Evolutionary conservation across 106 monocot species (phyloP).

Genomic region (Acanthochlamys bracteata): DNA sequence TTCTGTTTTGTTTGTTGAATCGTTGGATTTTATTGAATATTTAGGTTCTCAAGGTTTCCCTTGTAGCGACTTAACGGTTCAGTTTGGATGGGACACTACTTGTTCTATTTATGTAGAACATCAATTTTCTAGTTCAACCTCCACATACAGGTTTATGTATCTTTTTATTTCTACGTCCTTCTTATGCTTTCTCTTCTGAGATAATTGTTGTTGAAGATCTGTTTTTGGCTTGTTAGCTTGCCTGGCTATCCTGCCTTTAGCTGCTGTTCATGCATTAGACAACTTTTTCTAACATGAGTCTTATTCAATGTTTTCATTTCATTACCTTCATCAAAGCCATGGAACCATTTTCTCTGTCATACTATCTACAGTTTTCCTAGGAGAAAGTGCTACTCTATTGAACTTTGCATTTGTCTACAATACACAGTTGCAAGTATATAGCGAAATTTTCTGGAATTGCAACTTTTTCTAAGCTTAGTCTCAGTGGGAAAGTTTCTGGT

Average conservation of each 20-base stretch:
- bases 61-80: constrained; percentile 38
- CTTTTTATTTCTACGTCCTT: neutral
- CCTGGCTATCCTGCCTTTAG: constrained; percentile 46
- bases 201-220: neutral
- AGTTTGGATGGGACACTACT: constrained; percentile 47
- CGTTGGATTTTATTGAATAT: neutral
- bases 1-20: neutral
- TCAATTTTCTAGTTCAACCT: constrained; percentile 38
- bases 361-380: constrained; percentile 56
- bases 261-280: constrained; percentile 52
- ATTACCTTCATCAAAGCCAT: constrained; percentile 53
- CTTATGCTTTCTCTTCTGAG: no score
- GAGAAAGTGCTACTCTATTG: constrained; percentile 28
- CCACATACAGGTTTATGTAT: constrained; percentile 37
- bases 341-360: constrained; percentile 66
- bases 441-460: no score
- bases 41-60: constrained; percentile 61
- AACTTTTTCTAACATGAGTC: constrained; percentile 58
- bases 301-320: constrained; percentile 63
- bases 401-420: neutral
- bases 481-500: no score
- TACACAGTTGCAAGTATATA: neutral
- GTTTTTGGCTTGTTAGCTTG: constrained; percentile 26
- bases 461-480: no score
- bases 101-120: constrained; percentile 44